Evolutionary conservation across 805 yeast genomes (phyloP).

Genomic region (Hanseniaspora occidentalis): DNA sequence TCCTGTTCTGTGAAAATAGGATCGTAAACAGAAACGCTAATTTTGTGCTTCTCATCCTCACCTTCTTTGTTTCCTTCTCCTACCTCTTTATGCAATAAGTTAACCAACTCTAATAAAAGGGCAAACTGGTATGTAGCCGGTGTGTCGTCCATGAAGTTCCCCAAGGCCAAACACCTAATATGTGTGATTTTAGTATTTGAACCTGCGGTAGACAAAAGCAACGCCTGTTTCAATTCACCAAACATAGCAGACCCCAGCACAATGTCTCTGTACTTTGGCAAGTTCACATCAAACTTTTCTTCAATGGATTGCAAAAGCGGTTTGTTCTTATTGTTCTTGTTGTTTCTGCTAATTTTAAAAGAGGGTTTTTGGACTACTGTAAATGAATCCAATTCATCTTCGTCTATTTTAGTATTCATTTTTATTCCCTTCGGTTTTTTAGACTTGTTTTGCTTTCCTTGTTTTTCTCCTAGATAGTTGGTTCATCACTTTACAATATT

Average conservation of each 20-base stretch:
- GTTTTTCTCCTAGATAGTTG: too few relatives aligned
- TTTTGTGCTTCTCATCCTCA: neutral
- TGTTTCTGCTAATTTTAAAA: too few relatives aligned
- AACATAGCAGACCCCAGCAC: slow-evolving; percentile 21
- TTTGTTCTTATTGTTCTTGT: slow-evolving; percentile 1
- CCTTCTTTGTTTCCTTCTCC: neutral
- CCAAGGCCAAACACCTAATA: slow-evolving; percentile 62
- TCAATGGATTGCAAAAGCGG: slow-evolving; percentile 4
- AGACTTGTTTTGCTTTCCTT: too few relatives aligned
- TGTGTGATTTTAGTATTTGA: slow-evolving; percentile 9
- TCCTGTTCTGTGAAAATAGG: slow-evolving; percentile 49
- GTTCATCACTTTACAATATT: neutral
- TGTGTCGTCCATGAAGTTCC: slow-evolving; percentile 46
- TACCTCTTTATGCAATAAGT: slow-evolving; percentile 9
- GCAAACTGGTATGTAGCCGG: slow-evolving; percentile 61
- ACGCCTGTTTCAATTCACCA: slow-evolving; percentile 12
- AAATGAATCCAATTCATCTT: slow-evolving; percentile 5
- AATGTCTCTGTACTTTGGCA: slow-evolving; percentile 9
- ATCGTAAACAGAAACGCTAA: slow-evolving; percentile 41
- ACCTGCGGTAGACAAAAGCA: too few relatives aligned
- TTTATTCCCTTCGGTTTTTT: too few relatives aligned
- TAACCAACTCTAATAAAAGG: slow-evolving; percentile 31
- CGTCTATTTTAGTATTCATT: neutral
- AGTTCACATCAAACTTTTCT: slow-evolving; percentile 1
- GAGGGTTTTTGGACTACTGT: slow-evolving; percentile 1